These are phyloP conservation scores for Zostera marina DNA, from an alignment of 116 monocot genomes.

Conservation along the genomic window DNA sequence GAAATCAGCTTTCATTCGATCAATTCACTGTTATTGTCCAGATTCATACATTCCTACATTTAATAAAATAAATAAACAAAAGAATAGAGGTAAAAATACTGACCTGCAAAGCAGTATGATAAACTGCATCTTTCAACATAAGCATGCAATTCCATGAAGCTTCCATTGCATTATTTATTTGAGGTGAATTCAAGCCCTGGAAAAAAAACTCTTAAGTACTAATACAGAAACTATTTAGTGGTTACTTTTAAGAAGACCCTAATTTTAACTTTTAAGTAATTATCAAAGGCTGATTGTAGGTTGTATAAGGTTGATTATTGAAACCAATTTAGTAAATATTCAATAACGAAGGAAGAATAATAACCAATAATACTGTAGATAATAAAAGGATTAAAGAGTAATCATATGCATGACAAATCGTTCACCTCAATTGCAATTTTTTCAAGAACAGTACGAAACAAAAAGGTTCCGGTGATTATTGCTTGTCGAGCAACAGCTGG, in stretches of 20 bases:
- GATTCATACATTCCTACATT: too few relatives aligned
- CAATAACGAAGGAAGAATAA: too few relatives aligned
- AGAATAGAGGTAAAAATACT: slow-evolving; percentile 1
- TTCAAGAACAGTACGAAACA: slow-evolving; percentile 42
- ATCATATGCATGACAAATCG: not conserved
- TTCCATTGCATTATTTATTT: slow-evolving; percentile 40
- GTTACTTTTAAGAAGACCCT: too few relatives aligned
- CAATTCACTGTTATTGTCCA: too few relatives aligned
- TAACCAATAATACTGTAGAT: too few relatives aligned
- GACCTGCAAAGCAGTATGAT: slow-evolving; percentile 62
- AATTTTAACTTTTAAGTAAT: too few relatives aligned
- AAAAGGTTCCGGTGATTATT: slow-evolving; percentile 41
- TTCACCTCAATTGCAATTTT: slow-evolving; percentile 64
- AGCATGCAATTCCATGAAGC: slow-evolving; percentile 63
- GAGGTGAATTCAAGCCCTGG: slow-evolving; percentile 61
- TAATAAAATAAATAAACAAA: not conserved
- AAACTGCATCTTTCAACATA: slow-evolving; percentile 55
- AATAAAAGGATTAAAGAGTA: not conserved
- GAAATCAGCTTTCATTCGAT: too few relatives aligned
- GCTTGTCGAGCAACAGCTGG: slow-evolving; percentile 80
- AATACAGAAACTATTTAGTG: not conserved
- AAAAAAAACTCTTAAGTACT: not conserved
- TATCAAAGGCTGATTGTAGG: too few relatives aligned
- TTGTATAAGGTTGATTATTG: too few relatives aligned
- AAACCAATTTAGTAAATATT: too few relatives aligned